Conservation (phyloP, 2,329 filamentous ascomycete species). For the Xylariales sp. region DNA sequence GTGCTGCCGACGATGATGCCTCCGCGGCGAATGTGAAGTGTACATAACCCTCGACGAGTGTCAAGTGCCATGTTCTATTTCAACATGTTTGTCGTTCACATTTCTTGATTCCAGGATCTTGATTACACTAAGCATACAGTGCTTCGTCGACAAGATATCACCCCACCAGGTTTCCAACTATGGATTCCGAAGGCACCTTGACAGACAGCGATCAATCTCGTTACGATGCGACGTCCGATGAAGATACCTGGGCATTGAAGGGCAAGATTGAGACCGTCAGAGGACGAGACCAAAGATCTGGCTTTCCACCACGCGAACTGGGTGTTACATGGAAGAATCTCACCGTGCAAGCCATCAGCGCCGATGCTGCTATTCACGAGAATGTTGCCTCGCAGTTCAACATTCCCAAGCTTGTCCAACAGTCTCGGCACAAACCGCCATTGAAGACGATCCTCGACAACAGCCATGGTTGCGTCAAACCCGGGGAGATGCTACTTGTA, state of each 20-base stretch:
- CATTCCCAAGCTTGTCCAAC: constrained; percentile 46
- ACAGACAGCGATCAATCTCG: not conserved
- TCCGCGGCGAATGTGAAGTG: too few relatives aligned
- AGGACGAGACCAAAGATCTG: constrained; percentile 35
- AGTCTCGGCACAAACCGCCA: constrained; percentile 50
- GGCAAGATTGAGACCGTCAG: not conserved
- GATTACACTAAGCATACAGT: too few relatives aligned
- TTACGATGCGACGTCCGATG: too few relatives aligned
- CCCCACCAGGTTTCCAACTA: too few relatives aligned
- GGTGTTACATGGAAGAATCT: constrained; percentile 63
- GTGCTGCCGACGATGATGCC: too few relatives aligned
- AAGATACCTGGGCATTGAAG: constrained; percentile 6
- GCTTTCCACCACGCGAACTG: constrained; percentile 44
- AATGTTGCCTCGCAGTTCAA: constrained; percentile 58
- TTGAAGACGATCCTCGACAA: constrained; percentile 9
- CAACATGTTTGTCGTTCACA: too few relatives aligned
- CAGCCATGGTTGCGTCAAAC: constrained; percentile 10
- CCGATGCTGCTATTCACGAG: constrained; percentile 61
- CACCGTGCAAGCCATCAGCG: constrained; percentile 56
- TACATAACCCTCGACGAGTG: too few relatives aligned
- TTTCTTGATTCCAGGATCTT: too few relatives aligned
- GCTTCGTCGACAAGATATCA: too few relatives aligned
- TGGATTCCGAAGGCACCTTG: constrained; percentile 4
- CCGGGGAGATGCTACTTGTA: constrained; percentile 45
- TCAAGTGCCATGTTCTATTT: too few relatives aligned